Conservation (phyloP, 2,329 filamentous ascomycete species). For the Monosporascus ibericus region DNA sequence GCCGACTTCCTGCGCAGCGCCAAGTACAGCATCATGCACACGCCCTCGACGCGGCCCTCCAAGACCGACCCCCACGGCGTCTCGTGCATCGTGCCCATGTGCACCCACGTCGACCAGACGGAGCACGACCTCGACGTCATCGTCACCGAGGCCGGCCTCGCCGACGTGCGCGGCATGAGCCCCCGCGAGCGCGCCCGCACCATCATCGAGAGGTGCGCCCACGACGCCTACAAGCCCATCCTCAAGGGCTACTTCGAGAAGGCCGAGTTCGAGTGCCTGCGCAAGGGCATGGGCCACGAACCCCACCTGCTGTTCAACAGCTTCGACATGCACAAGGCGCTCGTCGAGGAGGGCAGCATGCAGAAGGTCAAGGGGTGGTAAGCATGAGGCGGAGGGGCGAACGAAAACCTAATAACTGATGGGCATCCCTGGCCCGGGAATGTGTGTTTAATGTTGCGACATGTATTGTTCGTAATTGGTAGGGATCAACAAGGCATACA, state of each 20-base stretch:
- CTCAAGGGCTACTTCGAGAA: conserved; percentile 77
- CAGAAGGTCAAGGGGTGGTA: conserved; percentile 65
- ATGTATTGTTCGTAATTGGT: too few relatives aligned
- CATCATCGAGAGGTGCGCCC: conserved; percentile 81
- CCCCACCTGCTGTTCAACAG: conserved; percentile 80
- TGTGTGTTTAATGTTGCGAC: too few relatives aligned
- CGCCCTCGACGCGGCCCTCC: conserved; percentile 70
- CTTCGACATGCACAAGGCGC: conserved; percentile 84
- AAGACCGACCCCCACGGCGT: conserved; percentile 80
- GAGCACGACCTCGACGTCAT: conserved; percentile 90
- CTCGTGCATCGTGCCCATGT: conserved; percentile 88
- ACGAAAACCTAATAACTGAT: too few relatives aligned
- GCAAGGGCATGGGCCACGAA: conserved; percentile 85
- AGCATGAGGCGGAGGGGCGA: neutral
- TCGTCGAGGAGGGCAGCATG: conserved; percentile 82
- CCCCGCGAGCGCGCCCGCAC: conserved; percentile 75
- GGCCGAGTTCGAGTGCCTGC: conserved; percentile 79
- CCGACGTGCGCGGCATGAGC: conserved; percentile 75
- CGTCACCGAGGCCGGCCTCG: conserved; percentile 69
- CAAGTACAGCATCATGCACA: conserved; percentile 91
- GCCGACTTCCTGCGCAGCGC: conserved; percentile 66
- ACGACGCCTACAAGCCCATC: conserved; percentile 80
- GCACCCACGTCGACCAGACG: conserved; percentile 86
- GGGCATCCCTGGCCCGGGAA: too few relatives aligned
- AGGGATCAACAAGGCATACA: too few relatives aligned